Percentiles rank a stretch among this genome's conserved stretches.
phyloP scores from a whole-genome alignment of 768 basidiomycete species.

The Royoungia palumana region DNA sequence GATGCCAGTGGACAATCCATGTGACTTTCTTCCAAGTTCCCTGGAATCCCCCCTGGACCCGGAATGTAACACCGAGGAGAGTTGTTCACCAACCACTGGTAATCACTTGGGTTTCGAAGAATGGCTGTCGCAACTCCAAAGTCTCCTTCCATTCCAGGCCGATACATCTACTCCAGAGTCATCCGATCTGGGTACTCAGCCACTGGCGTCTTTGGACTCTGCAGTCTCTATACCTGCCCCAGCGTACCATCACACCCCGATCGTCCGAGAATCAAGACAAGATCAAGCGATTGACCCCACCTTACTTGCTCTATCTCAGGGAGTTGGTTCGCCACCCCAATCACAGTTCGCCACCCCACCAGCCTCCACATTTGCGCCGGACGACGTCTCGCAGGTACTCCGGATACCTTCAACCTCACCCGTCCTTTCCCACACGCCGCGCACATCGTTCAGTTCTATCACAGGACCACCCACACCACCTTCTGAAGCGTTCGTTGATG shows the following conservation, averaged over 20 bases:
- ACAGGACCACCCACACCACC: slow-evolving; percentile 26
- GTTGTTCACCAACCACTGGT: slow-evolving; percentile 8
- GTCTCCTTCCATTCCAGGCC: slow-evolving; percentile 34
- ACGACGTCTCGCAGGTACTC: neutral
- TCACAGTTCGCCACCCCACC: slow-evolving; percentile 1
- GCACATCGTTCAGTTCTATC: slow-evolving; percentile 32
- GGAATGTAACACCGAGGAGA: slow-evolving; percentile 10
- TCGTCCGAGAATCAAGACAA: neutral
- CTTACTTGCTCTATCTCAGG: slow-evolving; percentile 30
- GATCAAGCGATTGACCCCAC: slow-evolving; percentile 33
- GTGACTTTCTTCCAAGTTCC: slow-evolving; percentile 40
- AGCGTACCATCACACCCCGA: neutral
- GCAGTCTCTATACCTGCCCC: neutral
- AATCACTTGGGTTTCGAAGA: slow-evolving; percentile 45
- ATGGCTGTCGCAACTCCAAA: slow-evolving; percentile 50
- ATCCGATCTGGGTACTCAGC: slow-evolving; percentile 3
- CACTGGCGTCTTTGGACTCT: neutral
- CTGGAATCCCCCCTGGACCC: slow-evolving; percentile 28
- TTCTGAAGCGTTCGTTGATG: slow-evolving; percentile 15
- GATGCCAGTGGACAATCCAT: slow-evolving; percentile 19
- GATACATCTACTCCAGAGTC: slow-evolving; percentile 6
- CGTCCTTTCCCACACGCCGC: slow-evolving; percentile 26
- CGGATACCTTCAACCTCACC: slow-evolving; percentile 14
- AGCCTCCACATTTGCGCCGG: neutral
- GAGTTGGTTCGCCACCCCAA: neutral